A percentile compares a stretch with the other conserved stretches of the same genome.
Evolutionary conservation across 257 asterid genomes (phyloP).

Genomic region (Petunia secreta): DNA sequence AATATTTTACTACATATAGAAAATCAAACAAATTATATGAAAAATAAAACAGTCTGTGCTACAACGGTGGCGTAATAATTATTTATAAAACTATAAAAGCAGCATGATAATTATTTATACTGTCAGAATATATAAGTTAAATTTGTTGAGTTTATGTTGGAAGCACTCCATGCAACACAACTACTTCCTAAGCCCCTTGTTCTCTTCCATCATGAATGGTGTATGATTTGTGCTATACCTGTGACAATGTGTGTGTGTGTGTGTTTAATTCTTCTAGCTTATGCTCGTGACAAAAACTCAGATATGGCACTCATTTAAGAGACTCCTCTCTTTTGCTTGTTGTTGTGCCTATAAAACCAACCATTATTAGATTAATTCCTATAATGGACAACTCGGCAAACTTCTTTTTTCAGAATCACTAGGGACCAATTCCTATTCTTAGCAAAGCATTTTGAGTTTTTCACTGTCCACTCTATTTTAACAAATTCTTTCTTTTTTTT

Average conservation of each 20-base stretch:
- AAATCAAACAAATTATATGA: too few relatives aligned
- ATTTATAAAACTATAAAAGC: too few relatives aligned
- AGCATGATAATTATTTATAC: too few relatives aligned
- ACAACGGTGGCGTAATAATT: too few relatives aligned
- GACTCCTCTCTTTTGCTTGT: neutral
- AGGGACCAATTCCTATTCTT: conserved; percentile 21
- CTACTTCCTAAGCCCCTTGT: neutral
- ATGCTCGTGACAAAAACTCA: conserved; percentile 26
- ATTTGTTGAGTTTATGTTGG: too few relatives aligned
- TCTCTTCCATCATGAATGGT: neutral
- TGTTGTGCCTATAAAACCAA: conserved; percentile 11
- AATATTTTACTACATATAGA: neutral
- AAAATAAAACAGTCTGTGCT: too few relatives aligned
- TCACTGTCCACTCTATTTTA: neutral
- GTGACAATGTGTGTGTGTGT: neutral
- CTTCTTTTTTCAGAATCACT: conserved; percentile 3
- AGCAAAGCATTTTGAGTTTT: neutral
- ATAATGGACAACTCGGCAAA: neutral
- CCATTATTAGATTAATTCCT: conserved; percentile 18
- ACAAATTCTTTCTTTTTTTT: neutral
- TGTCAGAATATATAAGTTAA: too few relatives aligned
- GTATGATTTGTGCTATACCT: neutral
- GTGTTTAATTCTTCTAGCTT: neutral
- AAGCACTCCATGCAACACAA: neutral
- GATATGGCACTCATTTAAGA: conserved; percentile 27